Base-by-base conservation (phyloP, 2,329 filamentous ascomycete genomes). In the Sphaerostilbella broomeana region DNA sequence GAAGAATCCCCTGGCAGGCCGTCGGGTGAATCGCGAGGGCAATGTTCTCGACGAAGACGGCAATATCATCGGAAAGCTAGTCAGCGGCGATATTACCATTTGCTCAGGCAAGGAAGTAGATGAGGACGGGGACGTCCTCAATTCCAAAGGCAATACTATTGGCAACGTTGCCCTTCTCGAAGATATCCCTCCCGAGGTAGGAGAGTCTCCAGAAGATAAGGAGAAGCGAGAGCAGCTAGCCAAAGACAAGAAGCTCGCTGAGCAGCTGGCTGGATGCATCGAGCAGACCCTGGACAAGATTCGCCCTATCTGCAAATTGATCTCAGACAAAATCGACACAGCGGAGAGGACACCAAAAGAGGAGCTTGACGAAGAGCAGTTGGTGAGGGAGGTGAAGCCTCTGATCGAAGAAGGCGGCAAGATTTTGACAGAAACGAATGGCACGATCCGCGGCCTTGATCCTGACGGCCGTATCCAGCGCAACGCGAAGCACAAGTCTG, bases 311-410 rank as follows among this genome's bases (percentile, higher is more conserved):
- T 84, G 85, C 70, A 87, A 85, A 65, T 76, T 87, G 68, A 95
- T 95, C 61, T 84, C 78, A 4, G 82, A 88, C 77, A 75, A 82
- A 64, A 84, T 94, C 53, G 85, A 94, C 52, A 72, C 72, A 40
- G 86, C 85, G 19, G 86, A 95, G 61, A 77, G 79, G 48, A 86
- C 83, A 19, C 82, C 84, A 29, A 84, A 86, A 62, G 86, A 94
- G 4, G 87, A 95, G 52, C 80, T 90, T 17, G 87, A 95, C 55
- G 89, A 95, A 59, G 86, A 95, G 55, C 76, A 85, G 51, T 77
- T 95, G 5, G 88, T 95, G 55, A 79, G 85, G 59, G 75, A 88
- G 42, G 86, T 95, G 53, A 86, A 83, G 62, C 89, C 89, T 1
- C 73, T 95, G 11, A 86, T 95, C 55, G 88, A 95, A 60, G 84